Evolutionary conservation across 139 green algal genomes (phyloP), one percentile per base, ranked within the genome.

Genomic region (Dunaliella primolecta): DNA sequence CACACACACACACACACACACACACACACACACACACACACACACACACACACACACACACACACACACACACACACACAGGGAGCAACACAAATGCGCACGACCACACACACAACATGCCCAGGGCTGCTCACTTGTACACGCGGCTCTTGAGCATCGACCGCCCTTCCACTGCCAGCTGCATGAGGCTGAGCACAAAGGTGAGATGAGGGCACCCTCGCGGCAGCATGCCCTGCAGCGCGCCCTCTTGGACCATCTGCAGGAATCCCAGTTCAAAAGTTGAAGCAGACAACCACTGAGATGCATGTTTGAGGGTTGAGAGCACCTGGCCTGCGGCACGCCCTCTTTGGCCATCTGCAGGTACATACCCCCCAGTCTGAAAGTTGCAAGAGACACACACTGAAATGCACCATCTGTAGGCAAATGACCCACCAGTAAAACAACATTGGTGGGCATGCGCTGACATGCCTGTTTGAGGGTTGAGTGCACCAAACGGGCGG

Each of bases 121-220:
- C 2, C 75, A 34, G 2, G 21, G 2, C 27, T 20, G 21, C 84
- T 36, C 80, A 88, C 85, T 79, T 84, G 80, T 90, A 93, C 2
- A 27, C 71, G 36, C 78, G 57, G 74, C 92, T 87, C 21, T 89
- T 84, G 82, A 93, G 83, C 84, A 89, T 89, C 37, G 37, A 36
- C 11, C 88, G 57, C 15, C 80, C 84, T 25, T 85, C 85, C 0
- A 88, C 79, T 21, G 83, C 93, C 75, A 95, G 87, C 81, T 91
- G 86, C 80, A 97, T 86, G 79, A 97, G 88, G 46, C 90, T 88
- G 33, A 94, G 91, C 37, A 96, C 55, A 78, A 94, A 93, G 25
- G 80, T 34, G 35, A 97, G 88, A 32, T 91, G 74, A 0, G 75
- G 77, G 57, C 92, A 89, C 32, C 92, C 83, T 7, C 82, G 81